Evolutionary conservation across 441 rosid species (phyloP).

Genomic region (Pelargonium hybrid): DNA sequence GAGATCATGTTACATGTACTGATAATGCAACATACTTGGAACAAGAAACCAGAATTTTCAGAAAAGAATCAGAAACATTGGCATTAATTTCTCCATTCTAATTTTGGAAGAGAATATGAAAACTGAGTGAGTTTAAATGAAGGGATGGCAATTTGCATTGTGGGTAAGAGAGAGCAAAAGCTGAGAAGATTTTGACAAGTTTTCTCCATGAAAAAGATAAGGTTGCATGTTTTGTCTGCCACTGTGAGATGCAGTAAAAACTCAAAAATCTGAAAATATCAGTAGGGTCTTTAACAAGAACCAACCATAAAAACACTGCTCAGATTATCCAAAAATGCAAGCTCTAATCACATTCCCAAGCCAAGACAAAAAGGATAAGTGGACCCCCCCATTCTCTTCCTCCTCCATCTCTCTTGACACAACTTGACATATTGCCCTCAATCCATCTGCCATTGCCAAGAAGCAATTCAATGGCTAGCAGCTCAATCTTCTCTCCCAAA

Average conservation of each 20-base stretch:
- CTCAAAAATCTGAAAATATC: conserved; percentile 26
- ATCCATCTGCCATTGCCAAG: conserved; percentile 1
- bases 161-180: background rate
- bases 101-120: background rate
- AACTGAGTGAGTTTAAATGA: background rate
- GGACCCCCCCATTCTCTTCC: conserved; percentile 13
- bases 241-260: conserved; percentile 11
- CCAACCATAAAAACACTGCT: conserved; percentile 21
- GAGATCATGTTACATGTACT: background rate
- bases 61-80: background rate
- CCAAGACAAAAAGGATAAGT: conserved; percentile 22
- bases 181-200: too few relatives aligned
- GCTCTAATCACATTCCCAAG: background rate
- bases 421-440: background rate
- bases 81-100: background rate
- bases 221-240: conserved; percentile 19
- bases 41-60: too few relatives aligned
- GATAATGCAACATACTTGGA: too few relatives aligned
- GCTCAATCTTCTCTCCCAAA: conserved; percentile 27
- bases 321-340: conserved; percentile 21
- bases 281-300: conserved; percentile 15
- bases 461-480: conserved; percentile 29
- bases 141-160: background rate
- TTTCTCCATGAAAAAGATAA: conserved; percentile 19
- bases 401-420: conserved; percentile 11